Percentiles rank a stretch among this genome's conserved stretches.
Conservation (phyloP, 179 eudicot genomes). For the Patellifolia procumbens region DNA sequence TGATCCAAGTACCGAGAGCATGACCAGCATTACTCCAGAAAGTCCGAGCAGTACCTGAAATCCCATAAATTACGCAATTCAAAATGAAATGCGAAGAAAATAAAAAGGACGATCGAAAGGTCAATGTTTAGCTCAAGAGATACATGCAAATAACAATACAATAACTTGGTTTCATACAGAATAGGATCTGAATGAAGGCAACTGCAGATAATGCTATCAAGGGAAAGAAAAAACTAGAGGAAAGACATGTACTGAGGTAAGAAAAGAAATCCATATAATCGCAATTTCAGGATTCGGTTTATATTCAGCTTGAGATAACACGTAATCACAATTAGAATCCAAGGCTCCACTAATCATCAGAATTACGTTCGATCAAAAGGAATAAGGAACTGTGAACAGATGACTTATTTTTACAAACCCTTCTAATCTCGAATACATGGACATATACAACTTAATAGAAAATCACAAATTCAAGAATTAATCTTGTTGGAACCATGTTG, state of each 20-base stretch:
- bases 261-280: neutral
- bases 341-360: neutral
- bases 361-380: neutral
- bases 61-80: slow-evolving; percentile 8
- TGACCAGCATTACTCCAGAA: slow-evolving; percentile 89
- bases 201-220: neutral
- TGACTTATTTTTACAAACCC: neutral
- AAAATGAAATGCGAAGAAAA: neutral
- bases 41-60: slow-evolving; percentile 89
- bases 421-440: neutral
- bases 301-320: slow-evolving; percentile 1
- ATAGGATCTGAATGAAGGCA: neutral
- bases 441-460: no score
- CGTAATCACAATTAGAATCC: neutral
- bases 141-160: neutral
- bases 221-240: neutral
- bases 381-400: neutral
- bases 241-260: no score
- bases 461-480: neutral
- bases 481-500: neutral
- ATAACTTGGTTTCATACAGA: neutral
- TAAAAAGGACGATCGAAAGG: neutral
- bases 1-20: slow-evolving; percentile 97
- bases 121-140: slow-evolving; percentile 15
- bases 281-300: neutral